phyloP scores from a whole-genome alignment of 495 filamentous ascomycete species.

The Tuber indicum region DNA sequence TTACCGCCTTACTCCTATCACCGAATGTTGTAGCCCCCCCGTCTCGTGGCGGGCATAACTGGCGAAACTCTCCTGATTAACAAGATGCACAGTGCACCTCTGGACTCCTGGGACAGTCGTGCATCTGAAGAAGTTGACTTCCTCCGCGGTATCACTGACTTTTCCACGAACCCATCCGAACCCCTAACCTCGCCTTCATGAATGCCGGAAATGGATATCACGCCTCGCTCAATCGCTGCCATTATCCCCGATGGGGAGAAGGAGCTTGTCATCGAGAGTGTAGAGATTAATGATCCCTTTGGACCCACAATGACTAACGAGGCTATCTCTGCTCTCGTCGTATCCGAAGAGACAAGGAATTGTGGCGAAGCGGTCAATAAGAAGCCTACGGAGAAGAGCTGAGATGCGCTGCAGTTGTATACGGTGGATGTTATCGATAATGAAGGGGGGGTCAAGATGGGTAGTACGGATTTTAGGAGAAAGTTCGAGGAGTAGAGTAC shows the following conservation, averaged over 20 bases:
- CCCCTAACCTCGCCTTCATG: conserved; percentile 18
- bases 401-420: conserved; percentile 68
- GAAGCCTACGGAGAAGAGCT: conserved; percentile 69
- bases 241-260: conserved; percentile 5
- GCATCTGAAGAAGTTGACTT: conserved; percentile 63
- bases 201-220: conserved; percentile 20
- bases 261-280: conserved; percentile 56
- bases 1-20: conserved; percentile 64
- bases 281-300: conserved; percentile 80
- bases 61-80: conserved; percentile 76
- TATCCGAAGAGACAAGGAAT: conserved; percentile 80
- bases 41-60: too few species aligned
- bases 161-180: conserved; percentile 12
- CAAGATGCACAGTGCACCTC: conserved; percentile 77
- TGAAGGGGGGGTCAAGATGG: conserved; percentile 67
- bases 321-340: conserved; percentile 68
- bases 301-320: conserved; percentile 89
- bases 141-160: conserved; percentile 60
- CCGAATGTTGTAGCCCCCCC: conserved; percentile 49
- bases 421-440: conserved; percentile 66
- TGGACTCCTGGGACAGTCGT: conserved; percentile 72
- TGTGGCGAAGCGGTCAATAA: conserved; percentile 81
- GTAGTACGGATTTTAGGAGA: conserved; percentile 69
- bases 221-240: conserved; percentile 19
- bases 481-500: conserved; percentile 42